A percentile compares a stretch with the other conserved stretches of the same genome.
Evolutionary conservation across 2,329 filamentous ascomycete species (phyloP).

Genomic region (Hypoxylon sp.): DNA sequence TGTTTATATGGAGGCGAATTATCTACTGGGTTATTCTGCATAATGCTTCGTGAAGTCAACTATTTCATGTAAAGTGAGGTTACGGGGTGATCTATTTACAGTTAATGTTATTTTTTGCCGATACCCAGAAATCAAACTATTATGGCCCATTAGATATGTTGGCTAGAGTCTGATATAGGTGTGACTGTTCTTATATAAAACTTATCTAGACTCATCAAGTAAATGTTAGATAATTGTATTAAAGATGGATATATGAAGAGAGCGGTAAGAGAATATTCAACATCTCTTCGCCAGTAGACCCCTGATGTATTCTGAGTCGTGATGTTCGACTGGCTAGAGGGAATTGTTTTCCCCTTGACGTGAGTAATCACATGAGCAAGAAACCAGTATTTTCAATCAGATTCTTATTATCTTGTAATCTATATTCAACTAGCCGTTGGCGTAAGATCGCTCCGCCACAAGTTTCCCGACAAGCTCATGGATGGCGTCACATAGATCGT

Average conservation of each 20-base stretch:
- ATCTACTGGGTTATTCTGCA: not conserved
- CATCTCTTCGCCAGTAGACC: not conserved
- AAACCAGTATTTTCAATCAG: not conserved
- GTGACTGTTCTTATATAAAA: not conserved
- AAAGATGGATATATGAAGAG: slow-evolving; percentile 5
- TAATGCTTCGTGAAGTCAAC: not conserved
- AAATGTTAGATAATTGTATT: not conserved
- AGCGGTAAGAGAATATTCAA: not conserved
- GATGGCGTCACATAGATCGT: slow-evolving; percentile 10
- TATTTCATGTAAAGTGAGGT: not conserved
- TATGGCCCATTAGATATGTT: not conserved
- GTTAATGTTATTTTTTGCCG: not conserved
- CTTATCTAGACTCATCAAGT: not conserved
- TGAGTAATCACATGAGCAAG: not conserved
- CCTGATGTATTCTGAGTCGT: not conserved
- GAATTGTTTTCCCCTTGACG: not conserved
- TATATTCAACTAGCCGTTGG: not conserved
- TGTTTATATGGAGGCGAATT: not conserved
- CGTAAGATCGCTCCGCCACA: not conserved
- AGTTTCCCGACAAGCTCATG: not conserved
- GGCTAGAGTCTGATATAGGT: not conserved
- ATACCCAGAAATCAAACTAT: not conserved
- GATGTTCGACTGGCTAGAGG: not conserved
- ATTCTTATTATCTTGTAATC: not conserved
- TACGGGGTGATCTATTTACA: not conserved